A percentile compares a stretch with the other conserved stretches of the same genome.
These are phyloP conservation scores for Ceratocystis cacaofunesta DNA, from an alignment of 2,329 filamentous ascomycete genomes.

Conservation along the genomic window DNA sequence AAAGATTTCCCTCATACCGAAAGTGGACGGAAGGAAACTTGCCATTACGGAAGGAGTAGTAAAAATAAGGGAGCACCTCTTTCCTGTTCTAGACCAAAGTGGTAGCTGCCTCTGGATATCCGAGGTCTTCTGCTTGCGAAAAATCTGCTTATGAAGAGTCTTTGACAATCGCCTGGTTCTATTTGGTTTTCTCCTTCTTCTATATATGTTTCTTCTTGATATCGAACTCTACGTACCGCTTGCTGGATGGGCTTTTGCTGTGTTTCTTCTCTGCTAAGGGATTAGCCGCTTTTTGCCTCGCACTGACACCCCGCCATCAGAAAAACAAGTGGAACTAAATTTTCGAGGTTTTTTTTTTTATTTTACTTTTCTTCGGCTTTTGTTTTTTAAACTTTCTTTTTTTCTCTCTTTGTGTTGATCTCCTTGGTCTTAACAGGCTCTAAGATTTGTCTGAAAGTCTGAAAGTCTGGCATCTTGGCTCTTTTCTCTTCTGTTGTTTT, in stretches of 20 bases:
- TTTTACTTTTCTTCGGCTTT: background rate
- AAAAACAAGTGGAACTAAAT: conserved; percentile 9
- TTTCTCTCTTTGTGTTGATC: background rate
- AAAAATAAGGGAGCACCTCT: background rate
- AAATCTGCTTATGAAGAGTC: background rate
- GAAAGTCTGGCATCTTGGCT: background rate
- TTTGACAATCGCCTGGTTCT: no score
- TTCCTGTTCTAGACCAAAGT: background rate
- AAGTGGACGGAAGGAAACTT: background rate
- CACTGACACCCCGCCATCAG: conserved; percentile 9
- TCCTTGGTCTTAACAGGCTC: background rate
- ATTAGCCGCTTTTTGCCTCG: conserved; percentile 5
- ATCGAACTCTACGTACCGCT: no score
- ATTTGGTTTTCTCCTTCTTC: background rate
- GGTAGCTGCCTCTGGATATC: background rate
- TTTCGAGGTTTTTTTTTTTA: conserved; percentile 1
- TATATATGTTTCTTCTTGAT: background rate
- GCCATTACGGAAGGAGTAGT: background rate
- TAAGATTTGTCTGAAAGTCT: background rate
- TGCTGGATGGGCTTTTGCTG: background rate
- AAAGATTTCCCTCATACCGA: conserved; percentile 7
- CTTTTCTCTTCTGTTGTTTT: background rate
- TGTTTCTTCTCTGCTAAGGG: background rate
- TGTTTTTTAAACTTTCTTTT: background rate
- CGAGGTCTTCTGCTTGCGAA: background rate